Conservation (phyloP, 805 yeast species). For the Spathaspora sp. region DNA sequence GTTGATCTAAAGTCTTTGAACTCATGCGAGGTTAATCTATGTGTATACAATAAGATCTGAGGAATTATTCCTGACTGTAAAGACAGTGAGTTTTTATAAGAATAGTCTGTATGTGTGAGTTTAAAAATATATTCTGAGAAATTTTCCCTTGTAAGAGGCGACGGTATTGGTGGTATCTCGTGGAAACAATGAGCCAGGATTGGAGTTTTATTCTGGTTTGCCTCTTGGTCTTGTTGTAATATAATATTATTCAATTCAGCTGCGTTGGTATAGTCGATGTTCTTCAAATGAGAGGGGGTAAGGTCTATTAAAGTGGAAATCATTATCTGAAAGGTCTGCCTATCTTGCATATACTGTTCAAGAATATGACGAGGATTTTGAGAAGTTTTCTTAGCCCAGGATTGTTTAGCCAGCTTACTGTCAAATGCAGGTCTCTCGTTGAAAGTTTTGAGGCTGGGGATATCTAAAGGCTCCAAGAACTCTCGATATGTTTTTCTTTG, state of each 20-base stretch:
- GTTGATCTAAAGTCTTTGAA: constrained; percentile 28
- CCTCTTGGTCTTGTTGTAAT: constrained; percentile 17
- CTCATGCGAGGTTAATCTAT: constrained; percentile 26
- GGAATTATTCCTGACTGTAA: constrained; percentile 33
- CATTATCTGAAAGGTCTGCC: constrained; percentile 29
- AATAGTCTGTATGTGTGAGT: constrained; percentile 31
- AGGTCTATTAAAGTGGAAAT: constrained; percentile 24
- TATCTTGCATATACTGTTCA: constrained; percentile 23
- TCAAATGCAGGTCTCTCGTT: constrained; percentile 24
- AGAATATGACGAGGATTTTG: constrained; percentile 16
- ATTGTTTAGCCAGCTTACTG: constrained; percentile 17
- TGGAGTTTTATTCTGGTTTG: constrained; percentile 8
- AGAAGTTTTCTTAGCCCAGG: constrained; percentile 20
- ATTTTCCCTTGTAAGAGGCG: constrained; percentile 19
- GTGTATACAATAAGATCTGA: constrained; percentile 35
- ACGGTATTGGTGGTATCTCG: constrained; percentile 33
- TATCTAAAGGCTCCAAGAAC: constrained; percentile 31
- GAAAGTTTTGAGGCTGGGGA: constrained; percentile 29
- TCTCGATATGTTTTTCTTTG: constrained; percentile 24
- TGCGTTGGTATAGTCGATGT: constrained; percentile 11
- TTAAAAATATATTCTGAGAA: constrained; percentile 34
- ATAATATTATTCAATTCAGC: constrained; percentile 13
- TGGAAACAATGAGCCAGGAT: constrained; percentile 16
- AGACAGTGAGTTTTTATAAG: constrained; percentile 30
- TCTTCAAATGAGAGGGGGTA: constrained; percentile 28